Base-by-base conservation (phyloP, 148 eudicot genomes). In the Rheum nobile region DNA sequence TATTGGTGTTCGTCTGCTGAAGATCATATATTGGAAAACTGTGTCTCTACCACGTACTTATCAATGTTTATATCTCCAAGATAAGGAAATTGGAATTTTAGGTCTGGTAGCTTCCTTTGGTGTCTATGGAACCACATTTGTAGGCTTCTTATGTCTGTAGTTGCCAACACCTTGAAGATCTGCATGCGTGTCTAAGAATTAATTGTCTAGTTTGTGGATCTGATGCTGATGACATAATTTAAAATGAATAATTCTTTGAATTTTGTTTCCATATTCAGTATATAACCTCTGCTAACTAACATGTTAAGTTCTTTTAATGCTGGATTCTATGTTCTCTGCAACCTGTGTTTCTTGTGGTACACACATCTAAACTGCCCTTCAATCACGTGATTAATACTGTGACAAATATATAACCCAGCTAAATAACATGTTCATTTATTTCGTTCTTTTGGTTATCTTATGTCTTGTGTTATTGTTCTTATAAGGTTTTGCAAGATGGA, bases 401-500 rank as follows among this genome's bases (percentile, higher is more conserved):
- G 26, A 54, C 14, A 54, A 54, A 26, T 54, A 22, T 57, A 24
- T 24, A n/a, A 50, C 57, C 26, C 57, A n/a, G 57, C 22, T 14
- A 46, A 16, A 17, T 4, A 46, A 46, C 52, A 46, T 46, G 29
- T 24, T 54, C 14, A 7, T 54, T 7, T 54, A 29, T 54, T 8
- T 54, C 29, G n/a, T 54, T 54, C 29, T 22, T 54, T 21, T 54
- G 6, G 26, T 22, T 54, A 54, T 57, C 32, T 26, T 57, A 28
- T 11, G 63, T 22, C 6, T 2, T 26, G 55, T 26, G 34, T 28
- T 57, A 11, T 9, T 57, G 17, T 26, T 28, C 16, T 26, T 57
- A 28, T 26, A 10, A 24, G 67, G 67, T 57, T 34, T 81, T 82
- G 78, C 77, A 86, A 79, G 79, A 94, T 91, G 98, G 93, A 91